phyloP scores from a whole-genome alignment of 345 rosid species.

The Toxicodendron radicans region DNA sequence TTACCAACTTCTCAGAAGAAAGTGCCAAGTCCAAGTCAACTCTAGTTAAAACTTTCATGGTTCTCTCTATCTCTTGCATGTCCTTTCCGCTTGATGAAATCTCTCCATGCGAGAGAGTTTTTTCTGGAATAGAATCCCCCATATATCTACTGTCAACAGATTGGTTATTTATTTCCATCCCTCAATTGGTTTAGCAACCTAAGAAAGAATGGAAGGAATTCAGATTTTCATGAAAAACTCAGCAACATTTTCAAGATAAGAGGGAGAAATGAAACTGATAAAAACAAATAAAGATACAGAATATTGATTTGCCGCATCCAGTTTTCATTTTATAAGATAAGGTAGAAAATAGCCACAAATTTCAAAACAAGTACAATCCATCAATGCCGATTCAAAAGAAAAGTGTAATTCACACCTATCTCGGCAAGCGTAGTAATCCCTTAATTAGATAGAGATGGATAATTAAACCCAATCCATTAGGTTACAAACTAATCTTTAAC shows the following conservation, averaged over 20 bases:
- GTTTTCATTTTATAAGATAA: not conserved
- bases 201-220: not conserved
- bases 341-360: not conserved
- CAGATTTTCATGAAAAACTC: not conserved
- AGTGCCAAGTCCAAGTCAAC: slow-evolving; percentile 53
- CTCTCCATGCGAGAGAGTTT: slow-evolving; percentile 23
- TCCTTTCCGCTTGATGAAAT: slow-evolving; percentile 28
- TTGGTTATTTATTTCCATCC: slow-evolving; percentile 22
- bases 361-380: slow-evolving; percentile 3
- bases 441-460: not conserved
- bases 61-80: slow-evolving; percentile 41
- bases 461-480: not conserved
- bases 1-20: slow-evolving; percentile 63
- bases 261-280: slow-evolving; percentile 1
- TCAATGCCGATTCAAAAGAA: slow-evolving; percentile 9
- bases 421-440: not conserved
- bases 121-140: slow-evolving; percentile 14
- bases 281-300: not conserved
- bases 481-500: not conserved
- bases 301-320: not conserved
- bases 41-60: slow-evolving; percentile 39
- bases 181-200: slow-evolving; percentile 20
- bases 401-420: not conserved
- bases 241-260: not conserved
- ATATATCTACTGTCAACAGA: not conserved